Percentiles rank a stretch among this genome's conserved stretches.
These are phyloP conservation scores for Filobasidium wieringae DNA, from an alignment of 768 basidiomycete species.

Conservation along the genomic window DNA sequence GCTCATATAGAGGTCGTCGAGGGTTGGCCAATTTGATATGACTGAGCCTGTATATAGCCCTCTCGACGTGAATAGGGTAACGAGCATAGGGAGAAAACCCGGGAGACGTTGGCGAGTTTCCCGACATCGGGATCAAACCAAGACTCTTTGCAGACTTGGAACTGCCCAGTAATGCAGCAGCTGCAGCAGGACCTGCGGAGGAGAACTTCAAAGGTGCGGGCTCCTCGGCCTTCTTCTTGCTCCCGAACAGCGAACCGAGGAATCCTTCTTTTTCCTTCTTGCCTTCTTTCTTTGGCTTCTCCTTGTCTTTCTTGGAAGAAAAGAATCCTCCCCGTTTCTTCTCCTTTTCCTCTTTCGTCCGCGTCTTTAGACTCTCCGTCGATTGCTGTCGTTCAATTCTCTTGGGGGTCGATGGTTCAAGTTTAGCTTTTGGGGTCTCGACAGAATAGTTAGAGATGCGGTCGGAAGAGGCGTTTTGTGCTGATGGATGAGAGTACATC, in stretches of 20 bases:
- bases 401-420: slow-evolving; percentile 4
- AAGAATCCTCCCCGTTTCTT: slow-evolving; percentile 21
- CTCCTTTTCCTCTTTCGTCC: slow-evolving; percentile 23
- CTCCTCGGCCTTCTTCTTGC: slow-evolving; percentile 67
- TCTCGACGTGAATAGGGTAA: slow-evolving; percentile 96
- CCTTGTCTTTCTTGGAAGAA: slow-evolving; percentile 18
- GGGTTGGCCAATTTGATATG: slow-evolving; percentile 99
- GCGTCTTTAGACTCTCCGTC: slow-evolving; percentile 7
- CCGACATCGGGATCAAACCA: slow-evolving; percentile 33
- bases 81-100: slow-evolving; percentile 50
- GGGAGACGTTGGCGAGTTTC: slow-evolving; percentile 32
- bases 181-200: slow-evolving; percentile 65
- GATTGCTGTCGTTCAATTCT: slow-evolving; percentile 5
- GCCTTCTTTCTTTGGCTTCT: slow-evolving; percentile 17
- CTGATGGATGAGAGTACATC: background rate
- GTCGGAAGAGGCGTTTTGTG: background rate
- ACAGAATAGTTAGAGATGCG: too few species aligned
- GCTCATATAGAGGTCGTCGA: slow-evolving; percentile 88
- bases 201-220: slow-evolving; percentile 25
- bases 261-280: slow-evolving; percentile 55
- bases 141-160: slow-evolving; percentile 62
- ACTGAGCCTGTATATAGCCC: slow-evolving; percentile 90
- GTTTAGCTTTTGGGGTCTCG: background rate
- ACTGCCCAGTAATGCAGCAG: slow-evolving; percentile 70
- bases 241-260: slow-evolving; percentile 81